Evolutionary conservation across 1,284 basidiomycete genomes (phyloP).

Genomic region (Mycena citricolor): DNA sequence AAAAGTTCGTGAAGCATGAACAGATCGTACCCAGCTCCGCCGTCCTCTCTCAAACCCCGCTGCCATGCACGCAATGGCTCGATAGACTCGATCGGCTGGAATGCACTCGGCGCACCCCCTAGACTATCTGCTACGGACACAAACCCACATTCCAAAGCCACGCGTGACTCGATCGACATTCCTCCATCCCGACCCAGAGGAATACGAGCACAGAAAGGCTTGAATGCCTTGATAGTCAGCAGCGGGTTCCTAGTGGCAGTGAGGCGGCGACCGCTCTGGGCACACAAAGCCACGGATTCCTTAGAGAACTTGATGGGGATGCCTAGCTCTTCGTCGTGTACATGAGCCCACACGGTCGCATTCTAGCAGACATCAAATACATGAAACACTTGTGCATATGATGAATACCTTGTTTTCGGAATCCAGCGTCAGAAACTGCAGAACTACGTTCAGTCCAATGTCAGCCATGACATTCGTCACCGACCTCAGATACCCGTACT

Average conservation of each 20-base stretch:
- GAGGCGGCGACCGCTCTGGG: conserved; percentile 27
- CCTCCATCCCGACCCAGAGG: conserved; percentile 36
- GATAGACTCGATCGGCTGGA: conserved; percentile 45
- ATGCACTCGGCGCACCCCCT: conserved; percentile 43
- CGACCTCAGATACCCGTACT: conserved; percentile 13
- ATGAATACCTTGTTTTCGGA: conserved; percentile 19
- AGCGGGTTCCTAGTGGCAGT: conserved; percentile 34
- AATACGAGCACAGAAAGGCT: conserved; percentile 46
- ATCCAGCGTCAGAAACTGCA: conserved; percentile 36
- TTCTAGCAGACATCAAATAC: conserved; percentile 23
- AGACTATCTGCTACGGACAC: conserved; percentile 40
- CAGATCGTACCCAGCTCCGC: conserved; percentile 52
- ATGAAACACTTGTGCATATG: background rate
- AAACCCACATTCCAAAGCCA: conserved; percentile 49
- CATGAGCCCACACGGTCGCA: conserved; percentile 43
- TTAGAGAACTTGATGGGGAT: conserved; percentile 42
- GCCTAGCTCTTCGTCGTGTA: conserved; percentile 41
- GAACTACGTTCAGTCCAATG: background rate
- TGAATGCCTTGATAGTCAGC: conserved; percentile 43
- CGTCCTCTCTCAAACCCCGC: conserved; percentile 47
- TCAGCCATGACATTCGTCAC: background rate
- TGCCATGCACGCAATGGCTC: conserved; percentile 46
- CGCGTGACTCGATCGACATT: conserved; percentile 36
- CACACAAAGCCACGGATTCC: conserved; percentile 35
- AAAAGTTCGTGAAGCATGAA: background rate